phyloP scores from a whole-genome alignment of 768 basidiomycete species.

The Lyophyllum atratum region DNA sequence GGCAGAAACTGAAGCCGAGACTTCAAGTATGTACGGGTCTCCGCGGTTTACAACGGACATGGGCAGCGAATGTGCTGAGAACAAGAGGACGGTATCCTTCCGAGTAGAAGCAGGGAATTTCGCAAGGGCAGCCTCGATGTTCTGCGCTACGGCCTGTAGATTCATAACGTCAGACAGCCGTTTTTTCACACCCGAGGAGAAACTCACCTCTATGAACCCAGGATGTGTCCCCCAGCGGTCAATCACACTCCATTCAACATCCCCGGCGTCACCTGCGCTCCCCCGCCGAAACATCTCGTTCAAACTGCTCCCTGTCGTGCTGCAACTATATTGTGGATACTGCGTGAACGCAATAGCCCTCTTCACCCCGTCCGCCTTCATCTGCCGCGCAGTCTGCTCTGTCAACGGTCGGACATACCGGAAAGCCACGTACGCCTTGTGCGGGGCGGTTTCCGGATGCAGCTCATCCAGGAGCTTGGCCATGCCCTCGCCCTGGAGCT shows the following conservation, averaged over 20 bases:
- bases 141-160: slow-evolving; percentile 83
- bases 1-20: slow-evolving; percentile 89
- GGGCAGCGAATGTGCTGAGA: slow-evolving; percentile 97
- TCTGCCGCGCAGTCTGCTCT: slow-evolving; percentile 74
- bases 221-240: slow-evolving; percentile 97
- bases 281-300: slow-evolving; percentile 85
- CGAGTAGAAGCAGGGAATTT: slow-evolving; percentile 77
- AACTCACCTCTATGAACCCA: slow-evolving; percentile 87
- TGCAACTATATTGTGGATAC: slow-evolving; percentile 98
- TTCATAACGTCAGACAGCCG: slow-evolving; percentile 10
- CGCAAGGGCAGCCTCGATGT: slow-evolving; percentile 78
- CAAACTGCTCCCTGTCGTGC: slow-evolving; percentile 95
- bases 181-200: neutral
- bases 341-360: slow-evolving; percentile 96
- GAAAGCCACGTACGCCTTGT: slow-evolving; percentile 96
- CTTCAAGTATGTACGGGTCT: slow-evolving; percentile 95
- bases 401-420: slow-evolving; percentile 92
- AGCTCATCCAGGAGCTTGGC: slow-evolving; percentile 89
- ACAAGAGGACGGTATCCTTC: slow-evolving; percentile 79
- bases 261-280: slow-evolving; percentile 59
- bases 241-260: slow-evolving; percentile 94
- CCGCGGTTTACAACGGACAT: slow-evolving; percentile 99
- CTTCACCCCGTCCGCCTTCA: slow-evolving; percentile 89
- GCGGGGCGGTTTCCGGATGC: slow-evolving; percentile 90
- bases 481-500: slow-evolving; percentile 89